Base-by-base conservation (phyloP, 345 rosid species). In the Aquilaria yunnanensis region DNA sequence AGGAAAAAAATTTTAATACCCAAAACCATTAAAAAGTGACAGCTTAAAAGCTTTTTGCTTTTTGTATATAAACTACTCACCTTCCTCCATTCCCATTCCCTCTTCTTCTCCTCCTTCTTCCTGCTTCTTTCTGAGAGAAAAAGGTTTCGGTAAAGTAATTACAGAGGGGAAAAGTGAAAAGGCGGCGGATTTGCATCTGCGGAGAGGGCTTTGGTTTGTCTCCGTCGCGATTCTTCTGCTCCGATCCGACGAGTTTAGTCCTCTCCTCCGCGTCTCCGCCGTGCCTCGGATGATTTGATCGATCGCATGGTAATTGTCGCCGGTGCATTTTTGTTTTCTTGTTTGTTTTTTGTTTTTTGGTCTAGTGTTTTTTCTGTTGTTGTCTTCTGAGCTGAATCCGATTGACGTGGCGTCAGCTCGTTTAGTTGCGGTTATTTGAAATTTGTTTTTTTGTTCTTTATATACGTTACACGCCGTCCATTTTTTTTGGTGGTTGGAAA, bases 221-320 rank as follows among this genome's bases (percentile, higher is more conserved):
- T 5, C 43, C 43, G 43, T 37, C 57, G 32, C 12, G 32, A 16
- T 54, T 32, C 32, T 23, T 54, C 10, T 54, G 3, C 9, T 54
- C 32, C 31, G 57, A 54, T 54, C 57, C 32, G 57, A 23, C 11
- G 29, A 30, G 57, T 54, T 2, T 12, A 54, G 57, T 23, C 2
- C 31, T 29, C 8, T 32, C 32, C 32, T 54, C 31, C 9, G 29
- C 52, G 52, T 11, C 52, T 49, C 52, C n/a, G 29, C 32, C 31
- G 29, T 29, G 57, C 11, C 32, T 54, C 57, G 57, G 57, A 54
- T 54, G 57, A n/a, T 30, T 54, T 54, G 57, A 32, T 54, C 29
- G 57, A 54, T 54, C 57, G 57, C 29, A 54, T 54, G 57, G 57
- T 54, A 54, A 54, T 54, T 54, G 6, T 23, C 32, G 32, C 8